phyloP scores from a whole-genome alignment of 345 rosid genomes.

The Citrus cavaleriei region DNA sequence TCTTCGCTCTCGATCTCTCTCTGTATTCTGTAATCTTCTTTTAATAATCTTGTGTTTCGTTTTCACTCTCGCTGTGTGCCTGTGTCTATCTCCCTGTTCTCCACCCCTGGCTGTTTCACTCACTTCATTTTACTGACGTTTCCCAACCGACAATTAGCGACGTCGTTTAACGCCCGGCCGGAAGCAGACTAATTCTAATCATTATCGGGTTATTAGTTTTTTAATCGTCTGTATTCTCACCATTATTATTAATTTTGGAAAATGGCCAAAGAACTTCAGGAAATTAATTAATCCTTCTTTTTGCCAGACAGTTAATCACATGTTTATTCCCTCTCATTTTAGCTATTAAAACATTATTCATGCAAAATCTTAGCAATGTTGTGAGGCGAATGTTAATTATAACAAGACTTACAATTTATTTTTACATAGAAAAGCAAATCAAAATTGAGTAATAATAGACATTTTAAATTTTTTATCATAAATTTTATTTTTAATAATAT shows the following conservation, averaged over 20 bases:
- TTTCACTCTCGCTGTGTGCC: neutral
- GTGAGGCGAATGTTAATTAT: neutral
- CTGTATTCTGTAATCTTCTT: neutral
- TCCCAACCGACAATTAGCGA: conserved; percentile 4
- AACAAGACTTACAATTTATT: neutral
- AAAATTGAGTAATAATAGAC: neutral
- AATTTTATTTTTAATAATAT: too few relatives aligned
- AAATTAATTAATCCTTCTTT: neutral
- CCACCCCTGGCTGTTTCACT: neutral
- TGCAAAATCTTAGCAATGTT: neutral
- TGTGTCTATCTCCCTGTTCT: neutral
- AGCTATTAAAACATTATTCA: neutral
- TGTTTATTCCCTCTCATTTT: neutral
- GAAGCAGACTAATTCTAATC: neutral
- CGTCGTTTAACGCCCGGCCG: neutral
- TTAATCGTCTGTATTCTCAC: too few relatives aligned
- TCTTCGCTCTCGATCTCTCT: neutral
- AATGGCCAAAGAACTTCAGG: neutral
- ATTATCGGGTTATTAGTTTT: neutral
- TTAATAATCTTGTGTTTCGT: neutral
- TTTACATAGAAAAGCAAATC: neutral
- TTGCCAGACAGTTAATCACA: neutral
- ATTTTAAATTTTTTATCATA: too few relatives aligned
- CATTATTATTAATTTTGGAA: neutral
- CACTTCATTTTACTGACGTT: neutral